These are phyloP conservation scores for Clavispora asparagi DNA, from an alignment of 805 yeast species.

Conservation along the genomic window DNA sequence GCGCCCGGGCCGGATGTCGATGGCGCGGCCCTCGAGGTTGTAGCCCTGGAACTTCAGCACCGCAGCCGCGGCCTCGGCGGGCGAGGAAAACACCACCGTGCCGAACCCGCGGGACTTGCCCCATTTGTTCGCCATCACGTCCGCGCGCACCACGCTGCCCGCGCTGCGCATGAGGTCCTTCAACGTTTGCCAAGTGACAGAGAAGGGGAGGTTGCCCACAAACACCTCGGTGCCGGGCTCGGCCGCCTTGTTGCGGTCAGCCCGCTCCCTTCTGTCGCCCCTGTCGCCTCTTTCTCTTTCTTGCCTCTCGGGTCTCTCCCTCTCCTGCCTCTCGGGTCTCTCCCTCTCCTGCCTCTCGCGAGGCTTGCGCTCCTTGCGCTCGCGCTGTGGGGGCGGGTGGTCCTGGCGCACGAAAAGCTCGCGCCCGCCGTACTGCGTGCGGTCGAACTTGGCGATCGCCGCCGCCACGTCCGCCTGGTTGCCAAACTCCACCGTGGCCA, in stretches of 20 bases:
- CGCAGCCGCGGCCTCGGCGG: slow-evolving; percentile 68
- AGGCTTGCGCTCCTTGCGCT: slow-evolving; percentile 11
- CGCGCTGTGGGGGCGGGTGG: slow-evolving; percentile 67
- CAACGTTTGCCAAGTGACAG: slow-evolving; percentile 77
- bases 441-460: slow-evolving; percentile 69
- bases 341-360: neutral
- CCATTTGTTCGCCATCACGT: slow-evolving; percentile 56
- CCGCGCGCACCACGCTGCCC: slow-evolving; percentile 81
- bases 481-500: slow-evolving; percentile 86
- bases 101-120: slow-evolving; percentile 88
- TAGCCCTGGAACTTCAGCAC: slow-evolving; percentile 64
- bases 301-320: slow-evolving; percentile 17
- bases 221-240: slow-evolving; percentile 55
- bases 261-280: slow-evolving; percentile 11
- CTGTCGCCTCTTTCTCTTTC: slow-evolving; percentile 8
- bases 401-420: slow-evolving; percentile 87
- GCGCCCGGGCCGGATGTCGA: slow-evolving; percentile 76
- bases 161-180: slow-evolving; percentile 76
- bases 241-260: slow-evolving; percentile 11
- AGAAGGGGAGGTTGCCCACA: slow-evolving; percentile 77
- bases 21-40: slow-evolving; percentile 66
- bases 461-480: slow-evolving; percentile 56
- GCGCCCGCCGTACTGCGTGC: slow-evolving; percentile 63
- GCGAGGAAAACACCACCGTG: slow-evolving; percentile 62
- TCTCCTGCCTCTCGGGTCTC: slow-evolving; percentile 10